Evolutionary conservation across 768 basidiomycete species (phyloP), one percentile per base, ranked within the genome.

Genomic region (Tulasnella sp.): DNA sequence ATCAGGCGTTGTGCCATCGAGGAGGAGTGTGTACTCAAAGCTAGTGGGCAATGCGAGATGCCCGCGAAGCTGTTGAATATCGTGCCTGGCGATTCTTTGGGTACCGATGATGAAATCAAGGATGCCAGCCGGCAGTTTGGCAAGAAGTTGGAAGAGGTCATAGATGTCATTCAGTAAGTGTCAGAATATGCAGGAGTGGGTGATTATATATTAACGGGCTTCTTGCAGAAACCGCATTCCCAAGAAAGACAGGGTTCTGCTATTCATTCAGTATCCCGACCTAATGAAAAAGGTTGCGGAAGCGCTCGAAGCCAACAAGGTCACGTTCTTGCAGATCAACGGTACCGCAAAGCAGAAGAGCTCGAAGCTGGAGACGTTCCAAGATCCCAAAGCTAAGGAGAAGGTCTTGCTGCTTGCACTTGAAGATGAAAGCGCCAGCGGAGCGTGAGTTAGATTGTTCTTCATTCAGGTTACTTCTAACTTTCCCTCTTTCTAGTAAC

Each of bases 221-320:
- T 49, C 45, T 20, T 60, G n/a, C n/a, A 88, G 83, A 61, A 75
- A 76, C 51, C 67, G 69, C 35, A 73, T 90, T 41, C 78, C 82
- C 8, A 76, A 77, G 57, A 70, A 80, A 19, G 88, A 95, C 59
- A 80, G 87, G 6, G 76, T 91, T 15, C 75, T 96, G 37, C 76
- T 96, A 55, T 96, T 96, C 66, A 85, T 93, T n/a, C 92, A 96
- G 61, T 96, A 92, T 72, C 81, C 78, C 4, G 91, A 95, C 66
- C 73, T 96, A 53, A 88, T 85, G 76, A 79, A 79, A 62, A 95
- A 93, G 64, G 85, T 95, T 27, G 78, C 79, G 6, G 83, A 89
- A 55, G 87, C 89, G 0, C 74, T 96, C 56, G 68, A 64, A 2
- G 75, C 76, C 47, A 73, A 87, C 61, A 74, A 77, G 37, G 77